phyloP scores from a whole-genome alignment of 2,329 filamentous ascomycete genomes.

The Hymenoscyphus infarciens region DNA sequence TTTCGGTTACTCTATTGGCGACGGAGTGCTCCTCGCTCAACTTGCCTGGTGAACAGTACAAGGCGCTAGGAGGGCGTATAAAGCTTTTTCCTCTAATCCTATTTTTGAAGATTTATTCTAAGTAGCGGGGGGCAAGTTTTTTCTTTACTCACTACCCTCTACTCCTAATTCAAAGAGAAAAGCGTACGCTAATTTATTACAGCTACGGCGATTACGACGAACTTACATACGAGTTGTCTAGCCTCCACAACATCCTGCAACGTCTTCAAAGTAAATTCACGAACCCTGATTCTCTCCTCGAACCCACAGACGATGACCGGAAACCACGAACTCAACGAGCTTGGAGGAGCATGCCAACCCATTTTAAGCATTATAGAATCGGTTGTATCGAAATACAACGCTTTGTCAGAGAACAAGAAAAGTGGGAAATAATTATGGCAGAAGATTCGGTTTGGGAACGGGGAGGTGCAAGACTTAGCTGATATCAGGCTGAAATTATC shows the following conservation, averaged over 20 bases:
- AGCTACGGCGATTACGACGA: neutral
- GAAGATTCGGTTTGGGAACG: conserved; percentile 11
- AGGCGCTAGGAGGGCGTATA: no score
- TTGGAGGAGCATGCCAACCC: neutral
- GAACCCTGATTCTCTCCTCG: conserved; percentile 3
- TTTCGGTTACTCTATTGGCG: neutral
- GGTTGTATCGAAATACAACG: neutral
- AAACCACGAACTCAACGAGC: neutral
- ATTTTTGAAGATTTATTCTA: no score
- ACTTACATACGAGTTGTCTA: neutral
- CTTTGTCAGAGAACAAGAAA: neutral
- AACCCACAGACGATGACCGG: neutral
- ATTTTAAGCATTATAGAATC: neutral
- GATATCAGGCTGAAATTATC: conserved; percentile 11
- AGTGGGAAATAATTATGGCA: neutral
- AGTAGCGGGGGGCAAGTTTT: no score
- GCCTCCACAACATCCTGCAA: neutral
- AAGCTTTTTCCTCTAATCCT: no score
- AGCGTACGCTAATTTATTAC: neutral
- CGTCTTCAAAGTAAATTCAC: neutral
- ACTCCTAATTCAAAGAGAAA: neutral
- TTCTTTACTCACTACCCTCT: no score
- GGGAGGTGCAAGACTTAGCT: conserved; percentile 12
- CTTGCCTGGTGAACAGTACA: neutral
- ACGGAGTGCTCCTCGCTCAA: neutral